Evolutionary conservation across 148 eudicot species (phyloP).

Genomic region (Spergularia bocconei): DNA sequence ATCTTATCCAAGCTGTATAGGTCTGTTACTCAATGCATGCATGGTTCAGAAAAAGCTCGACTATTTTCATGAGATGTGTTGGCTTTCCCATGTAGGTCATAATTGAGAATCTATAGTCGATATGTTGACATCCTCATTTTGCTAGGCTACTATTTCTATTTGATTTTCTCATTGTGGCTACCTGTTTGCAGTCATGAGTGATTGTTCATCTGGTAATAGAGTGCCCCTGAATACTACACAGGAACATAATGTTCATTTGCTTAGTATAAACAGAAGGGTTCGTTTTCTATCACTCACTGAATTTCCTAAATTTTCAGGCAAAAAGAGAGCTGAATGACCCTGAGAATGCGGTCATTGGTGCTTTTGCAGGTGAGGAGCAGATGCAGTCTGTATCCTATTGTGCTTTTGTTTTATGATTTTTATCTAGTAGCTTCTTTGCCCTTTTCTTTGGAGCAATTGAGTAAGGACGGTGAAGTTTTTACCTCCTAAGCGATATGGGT

Average conservation of each 20-base stretch:
- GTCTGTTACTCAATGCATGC: background rate
- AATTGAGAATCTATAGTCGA: background rate
- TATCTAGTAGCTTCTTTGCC: too few species aligned
- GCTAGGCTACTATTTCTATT: background rate
- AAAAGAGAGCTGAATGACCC: constrained; percentile 88
- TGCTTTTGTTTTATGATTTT: too few species aligned
- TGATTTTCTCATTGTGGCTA: background rate
- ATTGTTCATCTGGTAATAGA: background rate
- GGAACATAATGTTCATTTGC: background rate
- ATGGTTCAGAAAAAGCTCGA: background rate
- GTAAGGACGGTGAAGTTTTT: too few species aligned
- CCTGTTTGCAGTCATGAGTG: background rate
- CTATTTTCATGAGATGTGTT: background rate
- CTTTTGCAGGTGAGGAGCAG: constrained; percentile 71
- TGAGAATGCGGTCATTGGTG: constrained; percentile 93
- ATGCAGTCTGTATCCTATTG: background rate
- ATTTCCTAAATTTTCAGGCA: constrained; percentile 44
- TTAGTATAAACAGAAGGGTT: background rate
- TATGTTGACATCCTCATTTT: background rate
- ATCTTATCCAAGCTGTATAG: too few species aligned
- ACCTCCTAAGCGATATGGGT: too few species aligned
- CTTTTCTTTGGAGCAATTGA: too few species aligned
- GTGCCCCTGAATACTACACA: background rate
- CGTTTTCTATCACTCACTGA: background rate
- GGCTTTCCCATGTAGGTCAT: background rate